Conservation (phyloP, 2,329 filamentous ascomycete genomes). For the Thermomyces lanuginosus region DNA sequence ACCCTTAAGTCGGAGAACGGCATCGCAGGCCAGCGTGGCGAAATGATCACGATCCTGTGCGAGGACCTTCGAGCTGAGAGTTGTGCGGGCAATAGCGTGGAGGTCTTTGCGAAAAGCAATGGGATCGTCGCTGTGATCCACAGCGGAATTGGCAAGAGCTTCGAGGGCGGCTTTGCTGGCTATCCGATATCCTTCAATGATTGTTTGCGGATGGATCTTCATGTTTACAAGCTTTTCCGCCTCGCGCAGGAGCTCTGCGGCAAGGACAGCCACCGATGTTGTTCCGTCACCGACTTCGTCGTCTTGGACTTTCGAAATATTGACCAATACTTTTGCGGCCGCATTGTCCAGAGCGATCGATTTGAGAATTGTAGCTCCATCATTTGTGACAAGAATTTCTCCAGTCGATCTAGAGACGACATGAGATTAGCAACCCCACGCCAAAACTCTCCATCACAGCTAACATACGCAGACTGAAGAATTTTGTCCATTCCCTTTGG, state of each 20-base stretch:
- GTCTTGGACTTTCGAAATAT: slow-evolving; percentile 98
- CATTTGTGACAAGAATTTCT: slow-evolving; percentile 97
- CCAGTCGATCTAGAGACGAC: slow-evolving; percentile 56
- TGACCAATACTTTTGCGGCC: slow-evolving; percentile 93
- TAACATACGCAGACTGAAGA: slow-evolving; percentile 79
- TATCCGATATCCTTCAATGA: slow-evolving; percentile 98
- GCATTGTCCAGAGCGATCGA: slow-evolving; percentile 97
- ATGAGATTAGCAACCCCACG: slow-evolving; percentile 7
- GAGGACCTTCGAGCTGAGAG: slow-evolving; percentile 91
- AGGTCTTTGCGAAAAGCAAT: slow-evolving; percentile 81
- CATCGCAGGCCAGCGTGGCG: slow-evolving; percentile 73
- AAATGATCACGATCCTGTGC: slow-evolving; percentile 90
- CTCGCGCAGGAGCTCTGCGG: slow-evolving; percentile 86
- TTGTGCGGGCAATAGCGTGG: slow-evolving; percentile 79
- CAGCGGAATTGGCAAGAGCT: slow-evolving; percentile 67
- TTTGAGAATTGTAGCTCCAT: slow-evolving; percentile 95
- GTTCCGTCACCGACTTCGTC: slow-evolving; percentile 97
- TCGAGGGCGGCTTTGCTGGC: slow-evolving; percentile 75
- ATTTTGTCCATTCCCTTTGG: slow-evolving; percentile 99
- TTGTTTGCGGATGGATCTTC: slow-evolving; percentile 98
- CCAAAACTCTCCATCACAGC: slow-evolving; percentile 1
- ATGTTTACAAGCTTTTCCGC: slow-evolving; percentile 94
- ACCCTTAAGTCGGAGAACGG: slow-evolving; percentile 73
- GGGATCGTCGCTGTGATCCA: slow-evolving; percentile 73
- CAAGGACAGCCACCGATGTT: slow-evolving; percentile 90